Evolutionary conservation across 2,329 filamentous ascomycete genomes (phyloP).

Genomic region (Pseudogymnoascus sp.): DNA sequence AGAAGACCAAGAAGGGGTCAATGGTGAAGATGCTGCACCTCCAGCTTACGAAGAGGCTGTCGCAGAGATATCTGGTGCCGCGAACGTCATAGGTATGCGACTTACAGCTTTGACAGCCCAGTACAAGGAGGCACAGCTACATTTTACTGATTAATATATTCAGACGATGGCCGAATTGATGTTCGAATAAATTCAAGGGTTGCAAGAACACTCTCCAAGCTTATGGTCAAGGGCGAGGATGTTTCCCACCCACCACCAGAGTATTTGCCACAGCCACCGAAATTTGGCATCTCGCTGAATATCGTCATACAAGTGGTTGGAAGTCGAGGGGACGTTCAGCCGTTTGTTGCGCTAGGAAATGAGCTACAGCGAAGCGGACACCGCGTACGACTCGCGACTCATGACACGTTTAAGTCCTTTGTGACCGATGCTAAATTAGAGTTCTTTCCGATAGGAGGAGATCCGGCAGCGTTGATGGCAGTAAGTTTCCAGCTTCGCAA

Average conservation of each 20-base stretch:
- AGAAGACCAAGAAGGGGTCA: not conserved
- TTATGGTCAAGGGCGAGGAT: conserved; percentile 54
- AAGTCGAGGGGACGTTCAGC: conserved; percentile 46
- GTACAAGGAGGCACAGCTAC: no score
- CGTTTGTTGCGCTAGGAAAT: conserved; percentile 48
- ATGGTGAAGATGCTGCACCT: not conserved
- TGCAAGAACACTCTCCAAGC: conserved; percentile 18
- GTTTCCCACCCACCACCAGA: not conserved
- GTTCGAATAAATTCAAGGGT: conserved; percentile 42
- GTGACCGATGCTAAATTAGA: conserved; percentile 44
- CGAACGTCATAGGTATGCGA: not conserved
- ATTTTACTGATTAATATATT: not conserved
- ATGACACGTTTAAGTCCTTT: conserved; percentile 43
- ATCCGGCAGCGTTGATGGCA: conserved; percentile 35
- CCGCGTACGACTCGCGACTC: conserved; percentile 47
- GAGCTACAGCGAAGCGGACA: conserved; percentile 42
- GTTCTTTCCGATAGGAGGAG: conserved; percentile 49
- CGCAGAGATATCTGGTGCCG: not conserved
- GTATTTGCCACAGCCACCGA: not conserved
- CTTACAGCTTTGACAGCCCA: not conserved
- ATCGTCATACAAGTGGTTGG: conserved; percentile 48
- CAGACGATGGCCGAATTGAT: conserved; percentile 45
- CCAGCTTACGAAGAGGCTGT: not conserved
- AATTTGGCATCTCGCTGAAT: conserved; percentile 36
- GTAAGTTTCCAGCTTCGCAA: conserved; percentile 32